Percentiles rank a stretch among this genome's conserved stretches.
Evolutionary conservation across 2,329 filamentous ascomycete genomes (phyloP).

Genomic region (Epichloe festucae): DNA sequence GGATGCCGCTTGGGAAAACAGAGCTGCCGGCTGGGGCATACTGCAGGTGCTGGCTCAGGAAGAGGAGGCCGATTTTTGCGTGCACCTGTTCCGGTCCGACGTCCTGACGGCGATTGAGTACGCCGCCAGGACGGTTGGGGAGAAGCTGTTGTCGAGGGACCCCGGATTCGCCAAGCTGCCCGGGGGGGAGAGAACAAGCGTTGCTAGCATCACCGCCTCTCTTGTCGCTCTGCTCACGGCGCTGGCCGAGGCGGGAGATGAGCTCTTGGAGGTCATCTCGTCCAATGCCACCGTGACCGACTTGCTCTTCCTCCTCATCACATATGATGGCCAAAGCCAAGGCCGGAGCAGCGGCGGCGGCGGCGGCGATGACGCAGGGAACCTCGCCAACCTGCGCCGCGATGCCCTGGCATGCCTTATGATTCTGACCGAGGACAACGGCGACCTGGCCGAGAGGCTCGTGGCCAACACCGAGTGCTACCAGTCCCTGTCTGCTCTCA

Average conservation of each 20-base stretch:
- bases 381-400: constrained; percentile 27
- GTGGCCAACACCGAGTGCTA: constrained; percentile 34
- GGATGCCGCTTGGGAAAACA: constrained; percentile 48
- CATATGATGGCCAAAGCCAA: constrained; percentile 24
- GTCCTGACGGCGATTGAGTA: constrained; percentile 47
- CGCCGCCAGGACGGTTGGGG: constrained; percentile 35
- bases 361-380: constrained; percentile 25
- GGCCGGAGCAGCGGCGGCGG: constrained; percentile 20
- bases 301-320: constrained; percentile 42
- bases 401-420: constrained; percentile 43
- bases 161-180: constrained; percentile 32
- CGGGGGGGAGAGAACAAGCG: constrained; percentile 39
- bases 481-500: constrained; percentile 34
- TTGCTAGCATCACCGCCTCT: constrained; percentile 42
- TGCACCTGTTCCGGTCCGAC: constrained; percentile 51
- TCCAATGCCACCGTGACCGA: constrained; percentile 33
- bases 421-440: constrained; percentile 47
- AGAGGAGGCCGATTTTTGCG: constrained; percentile 53
- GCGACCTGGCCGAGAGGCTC: constrained; percentile 37
- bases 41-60: constrained; percentile 47
- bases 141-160: constrained; percentile 29
- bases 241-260: constrained; percentile 46
- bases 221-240: constrained; percentile 39
- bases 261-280: constrained; percentile 43
- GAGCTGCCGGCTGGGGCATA: constrained; percentile 55